Percentiles rank a stretch among this genome's conserved stretches.
Conservation (phyloP, 805 yeast genomes). For the Hanseniaspora opuntiae region DNA sequence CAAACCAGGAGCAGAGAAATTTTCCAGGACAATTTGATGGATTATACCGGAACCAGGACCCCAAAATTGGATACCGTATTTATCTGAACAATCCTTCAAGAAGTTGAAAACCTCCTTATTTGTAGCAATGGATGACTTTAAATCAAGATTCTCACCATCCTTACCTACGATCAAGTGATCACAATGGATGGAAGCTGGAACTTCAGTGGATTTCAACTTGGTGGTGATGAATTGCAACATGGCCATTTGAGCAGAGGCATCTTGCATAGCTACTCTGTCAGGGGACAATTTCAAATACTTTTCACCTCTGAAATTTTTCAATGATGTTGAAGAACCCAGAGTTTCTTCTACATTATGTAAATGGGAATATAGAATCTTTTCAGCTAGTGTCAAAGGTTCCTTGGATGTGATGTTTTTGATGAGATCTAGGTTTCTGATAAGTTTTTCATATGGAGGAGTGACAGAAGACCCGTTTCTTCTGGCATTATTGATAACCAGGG, state of each 20-base stretch:
- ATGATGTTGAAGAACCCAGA: conserved; percentile 35
- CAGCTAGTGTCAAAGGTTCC: conserved; percentile 81
- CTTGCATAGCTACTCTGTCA: conserved; percentile 98
- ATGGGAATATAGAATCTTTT: conserved; percentile 87
- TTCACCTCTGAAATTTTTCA: conserved; percentile 60
- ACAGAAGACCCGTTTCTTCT: conserved; percentile 5
- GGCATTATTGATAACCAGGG: neutral
- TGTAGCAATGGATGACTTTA: conserved; percentile 63
- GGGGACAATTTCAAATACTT: conserved; percentile 87
- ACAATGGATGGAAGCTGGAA: conserved; percentile 94
- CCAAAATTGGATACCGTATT: conserved; percentile 97
- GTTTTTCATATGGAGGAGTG: conserved; percentile 77
- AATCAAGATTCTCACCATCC: conserved; percentile 77
- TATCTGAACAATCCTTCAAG: conserved; percentile 80
- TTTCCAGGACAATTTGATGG: conserved; percentile 93
- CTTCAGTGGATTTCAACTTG: conserved; percentile 72
- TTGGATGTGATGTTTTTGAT: conserved; percentile 56
- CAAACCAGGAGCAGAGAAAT: conserved; percentile 91
- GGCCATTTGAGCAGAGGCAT: conserved; percentile 99
- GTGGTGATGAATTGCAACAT: conserved; percentile 95
- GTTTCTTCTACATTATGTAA: conserved; percentile 75
- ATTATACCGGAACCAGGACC: conserved; percentile 98
- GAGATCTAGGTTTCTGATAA: conserved; percentile 45
- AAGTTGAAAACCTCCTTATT: conserved; percentile 94
- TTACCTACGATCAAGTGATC: conserved; percentile 97